Evolutionary conservation across 202 grass and related monocot species (phyloP).

Genomic region (Digitaria exilis): DNA sequence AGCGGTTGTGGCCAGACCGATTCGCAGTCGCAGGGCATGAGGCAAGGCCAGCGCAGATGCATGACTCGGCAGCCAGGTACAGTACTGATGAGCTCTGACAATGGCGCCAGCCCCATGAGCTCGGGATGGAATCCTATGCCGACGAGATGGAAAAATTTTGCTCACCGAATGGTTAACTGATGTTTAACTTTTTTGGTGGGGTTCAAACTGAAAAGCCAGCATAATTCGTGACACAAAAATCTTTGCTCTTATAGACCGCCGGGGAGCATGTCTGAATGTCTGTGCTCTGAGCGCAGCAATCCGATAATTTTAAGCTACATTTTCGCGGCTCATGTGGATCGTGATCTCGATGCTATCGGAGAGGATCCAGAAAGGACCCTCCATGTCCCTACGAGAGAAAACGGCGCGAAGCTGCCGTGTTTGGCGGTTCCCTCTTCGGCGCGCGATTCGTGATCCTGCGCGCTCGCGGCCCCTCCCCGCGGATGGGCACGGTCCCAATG

Average conservation of each 20-base stretch:
- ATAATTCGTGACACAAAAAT: not conserved
- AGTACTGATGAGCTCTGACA: conserved; percentile 21
- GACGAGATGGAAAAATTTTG: not conserved
- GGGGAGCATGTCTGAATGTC: not conserved
- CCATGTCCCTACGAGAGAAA: conserved; percentile 15
- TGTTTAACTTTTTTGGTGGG: not conserved
- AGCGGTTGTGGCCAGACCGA: not conserved
- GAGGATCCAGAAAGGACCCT: conserved; percentile 14
- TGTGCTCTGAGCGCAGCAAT: not conserved
- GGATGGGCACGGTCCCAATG: not conserved
- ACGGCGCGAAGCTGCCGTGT: conserved; percentile 46
- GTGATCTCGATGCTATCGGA: not conserved
- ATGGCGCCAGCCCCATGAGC: not conserved
- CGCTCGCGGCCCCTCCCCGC: not conserved
- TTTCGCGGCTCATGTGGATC: not conserved
- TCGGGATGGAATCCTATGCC: conserved; percentile 33
- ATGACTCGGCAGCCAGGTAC: not conserved
- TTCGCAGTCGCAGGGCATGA: not conserved
- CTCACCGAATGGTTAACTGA: not conserved
- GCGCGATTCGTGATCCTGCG: conserved; percentile 34
- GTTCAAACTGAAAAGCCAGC: no score
- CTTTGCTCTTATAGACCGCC: not conserved
- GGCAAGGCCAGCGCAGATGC: not conserved
- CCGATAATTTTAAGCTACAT: not conserved
- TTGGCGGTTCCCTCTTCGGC: conserved; percentile 17